Conservation (phyloP, 192 early-diverging fungal species). For the Entomortierella chlamydospora region DNA sequence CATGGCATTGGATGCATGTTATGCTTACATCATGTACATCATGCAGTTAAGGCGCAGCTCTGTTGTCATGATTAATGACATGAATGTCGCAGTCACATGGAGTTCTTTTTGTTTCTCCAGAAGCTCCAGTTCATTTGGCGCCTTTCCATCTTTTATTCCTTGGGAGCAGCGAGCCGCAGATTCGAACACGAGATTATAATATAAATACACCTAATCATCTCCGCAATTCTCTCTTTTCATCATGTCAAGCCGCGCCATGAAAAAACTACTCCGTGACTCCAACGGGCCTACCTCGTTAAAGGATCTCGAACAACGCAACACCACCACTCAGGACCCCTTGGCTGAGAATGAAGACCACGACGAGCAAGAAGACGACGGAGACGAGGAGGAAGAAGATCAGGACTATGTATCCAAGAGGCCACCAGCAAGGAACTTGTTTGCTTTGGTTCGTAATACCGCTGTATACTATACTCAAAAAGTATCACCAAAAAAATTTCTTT, state of each 20-base stretch:
- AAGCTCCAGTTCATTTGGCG: conserved; percentile 8
- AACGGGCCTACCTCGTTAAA: conserved; percentile 35
- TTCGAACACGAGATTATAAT: not conserved
- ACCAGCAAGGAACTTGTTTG: conserved; percentile 66
- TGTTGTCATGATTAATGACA: too few species aligned
- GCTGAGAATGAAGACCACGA: not conserved
- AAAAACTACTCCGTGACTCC: conserved; percentile 43
- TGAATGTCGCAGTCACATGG: too few species aligned
- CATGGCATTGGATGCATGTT: too few species aligned
- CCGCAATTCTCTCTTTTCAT: not conserved
- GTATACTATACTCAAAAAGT: too few species aligned
- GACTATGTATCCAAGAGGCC: conserved; percentile 41
- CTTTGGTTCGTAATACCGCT: conserved; percentile 58
- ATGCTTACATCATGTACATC: too few species aligned
- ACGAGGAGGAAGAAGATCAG: conserved; percentile 53
- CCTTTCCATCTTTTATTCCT: conserved; percentile 1
- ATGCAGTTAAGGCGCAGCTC: too few species aligned
- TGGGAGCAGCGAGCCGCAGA: not conserved
- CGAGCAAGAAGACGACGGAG: conserved; percentile 9
- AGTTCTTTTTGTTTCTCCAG: not conserved
- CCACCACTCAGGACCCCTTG: not conserved
- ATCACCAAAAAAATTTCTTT: too few species aligned
- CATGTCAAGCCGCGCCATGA: conserved; percentile 56
- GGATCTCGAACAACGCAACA: conserved; percentile 14
- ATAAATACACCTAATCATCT: not conserved